Percentiles rank a stretch among this genome's conserved stretches.
Conservation (phyloP, 1,284 basidiomycete genomes). For the Cryptococcus sp. region DNA sequence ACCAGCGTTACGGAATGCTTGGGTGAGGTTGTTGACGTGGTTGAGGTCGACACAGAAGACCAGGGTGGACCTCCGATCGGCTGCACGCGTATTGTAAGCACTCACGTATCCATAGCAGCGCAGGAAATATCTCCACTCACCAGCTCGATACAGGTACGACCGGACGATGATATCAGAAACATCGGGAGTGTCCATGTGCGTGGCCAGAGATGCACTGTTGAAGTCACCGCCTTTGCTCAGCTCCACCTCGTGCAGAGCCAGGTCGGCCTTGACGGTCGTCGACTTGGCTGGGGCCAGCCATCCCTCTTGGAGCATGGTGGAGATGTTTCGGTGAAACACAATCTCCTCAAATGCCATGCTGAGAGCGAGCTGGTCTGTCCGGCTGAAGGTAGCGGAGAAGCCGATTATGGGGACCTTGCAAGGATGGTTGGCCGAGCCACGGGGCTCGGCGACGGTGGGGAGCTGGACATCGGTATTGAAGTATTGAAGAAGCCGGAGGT, state of each 20-base stretch:
- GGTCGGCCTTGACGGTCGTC: conserved; percentile 70
- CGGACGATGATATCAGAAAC: conserved; percentile 73
- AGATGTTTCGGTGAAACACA: conserved; percentile 90
- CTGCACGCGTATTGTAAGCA: conserved; percentile 40
- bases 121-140: conserved; percentile 50
- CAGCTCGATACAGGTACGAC: conserved; percentile 75
- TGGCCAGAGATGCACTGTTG: conserved; percentile 67
- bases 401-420: conserved; percentile 75
- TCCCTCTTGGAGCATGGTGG: conserved; percentile 88
- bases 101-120: neutral
- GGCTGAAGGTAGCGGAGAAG: conserved; percentile 90
- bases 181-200: conserved; percentile 71
- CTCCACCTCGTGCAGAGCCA: conserved; percentile 66
- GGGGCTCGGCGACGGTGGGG: conserved; percentile 23
- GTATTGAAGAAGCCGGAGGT: conserved; percentile 41
- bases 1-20: conserved; percentile 68
- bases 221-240: conserved; percentile 69
- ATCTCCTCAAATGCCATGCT: conserved; percentile 85
- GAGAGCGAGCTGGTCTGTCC: conserved; percentile 86
- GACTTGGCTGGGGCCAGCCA: conserved; percentile 80
- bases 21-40: conserved; percentile 76
- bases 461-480: conserved; percentile 40
- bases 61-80: conserved; percentile 73
- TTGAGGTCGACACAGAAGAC: conserved; percentile 85
- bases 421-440: conserved; percentile 13